phyloP scores from a whole-genome alignment of 805 yeast genomes.

The Candida fluviatilis region DNA sequence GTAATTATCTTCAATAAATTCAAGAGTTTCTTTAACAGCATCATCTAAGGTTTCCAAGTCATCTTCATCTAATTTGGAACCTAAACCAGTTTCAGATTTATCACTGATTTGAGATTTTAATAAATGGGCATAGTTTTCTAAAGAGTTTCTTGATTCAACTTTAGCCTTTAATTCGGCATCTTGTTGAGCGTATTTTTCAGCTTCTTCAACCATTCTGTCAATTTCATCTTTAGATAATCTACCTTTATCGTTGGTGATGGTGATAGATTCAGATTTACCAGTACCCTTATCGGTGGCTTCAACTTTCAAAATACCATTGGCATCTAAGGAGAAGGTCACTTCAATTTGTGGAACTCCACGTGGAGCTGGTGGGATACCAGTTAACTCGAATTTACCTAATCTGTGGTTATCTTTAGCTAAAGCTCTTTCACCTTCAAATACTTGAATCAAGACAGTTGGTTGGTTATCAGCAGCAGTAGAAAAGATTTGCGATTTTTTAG shows the following conservation, averaged over 20 bases:
- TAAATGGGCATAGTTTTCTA: conserved; percentile 43
- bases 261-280: conserved; percentile 96
- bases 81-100: conserved; percentile 45
- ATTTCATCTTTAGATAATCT: conserved; percentile 95
- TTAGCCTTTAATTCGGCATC: conserved; percentile 42
- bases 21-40: conserved; percentile 81
- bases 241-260: conserved; percentile 98
- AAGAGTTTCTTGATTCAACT: conserved; percentile 41
- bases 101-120: conserved; percentile 44
- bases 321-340: conserved; percentile 98
- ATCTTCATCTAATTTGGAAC: conserved; percentile 78
- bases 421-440: conserved; percentile 99
- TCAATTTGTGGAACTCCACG: conserved; percentile 99
- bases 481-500: conserved; percentile 98
- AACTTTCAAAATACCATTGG: conserved; percentile 99
- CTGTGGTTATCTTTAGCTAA: conserved; percentile 96
- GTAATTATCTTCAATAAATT: conserved; percentile 78
- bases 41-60: conserved; percentile 87
- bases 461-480: conserved; percentile 98
- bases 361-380: conserved; percentile 96
- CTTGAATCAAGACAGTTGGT: conserved; percentile 98
- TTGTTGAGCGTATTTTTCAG: conserved; percentile 73
- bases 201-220: conserved; percentile 97
- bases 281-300: conserved; percentile 98
- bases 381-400: conserved; percentile 97